Evolutionary conservation across 768 basidiomycete species (phyloP), one percentile per base, ranked within the genome.

Genomic region (Strobilomyces echinocephalus): DNA sequence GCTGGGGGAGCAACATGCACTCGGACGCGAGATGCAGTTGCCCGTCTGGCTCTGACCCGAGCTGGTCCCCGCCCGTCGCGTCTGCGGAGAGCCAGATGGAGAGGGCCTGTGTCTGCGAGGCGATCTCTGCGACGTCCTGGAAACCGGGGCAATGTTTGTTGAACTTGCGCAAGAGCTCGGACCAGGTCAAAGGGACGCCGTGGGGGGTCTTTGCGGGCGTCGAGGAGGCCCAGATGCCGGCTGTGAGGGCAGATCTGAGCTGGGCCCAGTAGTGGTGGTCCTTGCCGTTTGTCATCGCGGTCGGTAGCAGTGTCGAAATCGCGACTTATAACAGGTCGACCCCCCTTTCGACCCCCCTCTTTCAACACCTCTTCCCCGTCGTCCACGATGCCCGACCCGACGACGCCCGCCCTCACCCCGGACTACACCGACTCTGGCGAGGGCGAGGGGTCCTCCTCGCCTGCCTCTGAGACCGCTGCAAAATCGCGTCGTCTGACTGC

Each of bases 111-210:
- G 82, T 89, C 61, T 86, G 82, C 0, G 76, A 79, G 16, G 85
- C 87, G 54, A 89, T 74, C 59, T 86, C 82, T 4, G 82, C 76
- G 14, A 87, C 73, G 53, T 84, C 83, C 55, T 67, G 61, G 59
- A 76, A 82, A 0, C 85, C 84, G 6, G 68, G 69, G 62, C 85
- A 87, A 59, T 94, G 91, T 58, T 94, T 94, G 66, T 87, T 84
- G 73, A 90, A 91, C 70, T 94, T 94, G 58, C 88, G 80, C 38
- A 93, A 70, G 12, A 93, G 79, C 63, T 90, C 87, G 2, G 83
- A 75, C 91, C 91, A 94, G 11, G 83, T 73, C 15, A 93, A 67
- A 5, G 68, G 60, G 0, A 62, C 55, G 14, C 79, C 85, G 30
- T 80, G 79, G 30, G 76, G 77, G 1, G 79, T 71, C 59, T 78